Evolutionary conservation across 345 rosid genomes (phyloP).

Genomic region (Passiflora organensis): DNA sequence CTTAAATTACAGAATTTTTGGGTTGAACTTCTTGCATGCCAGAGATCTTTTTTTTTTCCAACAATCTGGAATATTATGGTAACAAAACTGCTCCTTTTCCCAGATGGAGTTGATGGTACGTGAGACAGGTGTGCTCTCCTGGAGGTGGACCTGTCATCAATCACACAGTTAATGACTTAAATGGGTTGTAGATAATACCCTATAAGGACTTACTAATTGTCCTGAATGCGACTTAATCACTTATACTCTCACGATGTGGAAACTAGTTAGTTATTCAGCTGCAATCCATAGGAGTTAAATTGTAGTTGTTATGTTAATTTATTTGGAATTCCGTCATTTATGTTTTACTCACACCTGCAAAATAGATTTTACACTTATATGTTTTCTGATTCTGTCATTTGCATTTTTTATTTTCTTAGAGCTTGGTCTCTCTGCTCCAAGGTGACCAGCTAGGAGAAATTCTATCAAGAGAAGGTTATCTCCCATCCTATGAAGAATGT

Average conservation of each 20-base stretch:
- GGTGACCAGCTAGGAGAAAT: constrained; percentile 49
- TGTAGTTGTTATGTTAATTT: not conserved
- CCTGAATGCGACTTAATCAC: not conserved
- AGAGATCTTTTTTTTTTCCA: constrained; percentile 12
- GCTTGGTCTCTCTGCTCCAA: constrained; percentile 80
- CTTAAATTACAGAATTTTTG: not conserved
- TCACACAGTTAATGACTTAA: constrained; percentile 20
- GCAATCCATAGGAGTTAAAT: not conserved
- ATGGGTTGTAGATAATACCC: constrained; percentile 6
- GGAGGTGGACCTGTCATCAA: constrained; percentile 66
- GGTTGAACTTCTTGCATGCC: constrained; percentile 17
- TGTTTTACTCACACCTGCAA: not conserved
- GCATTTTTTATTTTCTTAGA: constrained; percentile 38
- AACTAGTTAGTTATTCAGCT: not conserved
- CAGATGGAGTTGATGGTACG: constrained; percentile 98
- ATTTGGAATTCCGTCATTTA: not conserved
- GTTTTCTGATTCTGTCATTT: constrained; percentile 24
- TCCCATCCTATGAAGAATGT: constrained; percentile 18
- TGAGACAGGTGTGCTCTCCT: constrained; percentile 70
- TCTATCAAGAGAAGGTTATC: constrained; percentile 18
- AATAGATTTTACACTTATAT: not conserved
- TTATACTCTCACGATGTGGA: not conserved
- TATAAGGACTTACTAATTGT: constrained; percentile 7
- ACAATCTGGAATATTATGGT: constrained; percentile 26
- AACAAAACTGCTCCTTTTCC: constrained; percentile 69